phyloP scores from a whole-genome alignment of 2,329 filamentous ascomycete genomes.

The Scleromitrula shiraiana region DNA sequence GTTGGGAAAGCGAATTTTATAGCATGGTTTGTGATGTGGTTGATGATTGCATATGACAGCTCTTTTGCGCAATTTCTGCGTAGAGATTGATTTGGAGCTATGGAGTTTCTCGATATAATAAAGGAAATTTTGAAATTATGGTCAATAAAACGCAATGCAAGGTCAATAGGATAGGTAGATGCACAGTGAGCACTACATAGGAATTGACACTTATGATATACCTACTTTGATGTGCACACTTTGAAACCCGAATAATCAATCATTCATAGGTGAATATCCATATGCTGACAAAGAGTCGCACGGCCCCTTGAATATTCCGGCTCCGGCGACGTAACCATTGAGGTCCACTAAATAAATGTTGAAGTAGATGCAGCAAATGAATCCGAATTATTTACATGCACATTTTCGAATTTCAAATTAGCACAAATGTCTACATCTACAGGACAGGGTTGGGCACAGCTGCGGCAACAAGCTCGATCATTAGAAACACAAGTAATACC shows the following conservation, averaged over 20 bases:
- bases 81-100: slow-evolving; percentile 1
- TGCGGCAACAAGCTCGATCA: slow-evolving; percentile 81
- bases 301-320: slow-evolving; percentile 7
- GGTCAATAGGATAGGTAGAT: neutral
- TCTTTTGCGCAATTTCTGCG: slow-evolving; percentile 1
- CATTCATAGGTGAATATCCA: no score
- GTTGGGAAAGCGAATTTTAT: slow-evolving; percentile 10
- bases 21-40: slow-evolving; percentile 5
- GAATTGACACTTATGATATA: no score
- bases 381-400: neutral
- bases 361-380: neutral
- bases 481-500: slow-evolving; percentile 74
- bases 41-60: slow-evolving; percentile 10
- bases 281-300: neutral
- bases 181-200: neutral
- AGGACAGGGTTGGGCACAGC: slow-evolving; percentile 71
- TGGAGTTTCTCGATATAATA: no score
- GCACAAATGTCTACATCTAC: slow-evolving; percentile 16
- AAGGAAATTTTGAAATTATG: no score
- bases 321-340: slow-evolving; percentile 6
- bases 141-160: no score
- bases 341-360: neutral
- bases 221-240: no score
- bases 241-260: no score
- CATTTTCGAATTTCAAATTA: neutral